Base-by-base conservation (phyloP, 768 basidiomycete species). In the Phaeotremella skinneri region DNA sequence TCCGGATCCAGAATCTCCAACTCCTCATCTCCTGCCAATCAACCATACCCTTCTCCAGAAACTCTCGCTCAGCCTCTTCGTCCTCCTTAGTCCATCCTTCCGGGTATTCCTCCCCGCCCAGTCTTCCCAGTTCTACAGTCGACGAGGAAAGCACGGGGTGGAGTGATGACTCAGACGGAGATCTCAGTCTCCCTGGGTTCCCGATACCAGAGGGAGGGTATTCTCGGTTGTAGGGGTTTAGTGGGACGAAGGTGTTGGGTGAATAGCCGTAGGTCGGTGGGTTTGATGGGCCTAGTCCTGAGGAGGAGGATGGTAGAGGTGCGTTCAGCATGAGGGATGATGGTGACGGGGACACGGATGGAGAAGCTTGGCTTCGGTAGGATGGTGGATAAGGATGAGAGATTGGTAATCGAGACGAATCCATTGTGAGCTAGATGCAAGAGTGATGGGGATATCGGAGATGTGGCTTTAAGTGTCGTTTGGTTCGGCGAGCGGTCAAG, bases 1-100 rank as follows among this genome's bases (percentile, higher is more conserved):
- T 70, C 58, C 73, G 52, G 13, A 76, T 49, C 73, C 73, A 76
- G 58, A 72, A 76, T 47, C 67, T 66, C 73, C 73, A 75, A 26
- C 59, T 64, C 51, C 54, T 61, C 51, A 72, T 55, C 54, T 62
- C 61, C 25, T 63, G 56, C 75, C 75, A 76, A 45, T 74, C 58
- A 27, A 76, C 55, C 63, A 76, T 54, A 1, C 75, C 73, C 59
- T 66, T 57, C 55, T 66, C 56, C 32, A 71, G 20, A 68, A 69
- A 69, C 60, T 64, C 67, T 55, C 49, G 59, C 52, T 74, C 67
- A 0, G 67, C 67, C 52, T 71, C 72, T 50, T 69, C 68, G 53
- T 71, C 69, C 61, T 69, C 67, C 31, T 63, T 61, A 16, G 56
- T 67, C 66, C 66, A 67, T 17, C 56, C 56, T 29, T 59, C 52